A percentile compares a stretch with the other conserved stretches of the same genome.
phyloP scores from a whole-genome alignment of 768 basidiomycete species.

The Tylopilus cervinicoccineus region DNA sequence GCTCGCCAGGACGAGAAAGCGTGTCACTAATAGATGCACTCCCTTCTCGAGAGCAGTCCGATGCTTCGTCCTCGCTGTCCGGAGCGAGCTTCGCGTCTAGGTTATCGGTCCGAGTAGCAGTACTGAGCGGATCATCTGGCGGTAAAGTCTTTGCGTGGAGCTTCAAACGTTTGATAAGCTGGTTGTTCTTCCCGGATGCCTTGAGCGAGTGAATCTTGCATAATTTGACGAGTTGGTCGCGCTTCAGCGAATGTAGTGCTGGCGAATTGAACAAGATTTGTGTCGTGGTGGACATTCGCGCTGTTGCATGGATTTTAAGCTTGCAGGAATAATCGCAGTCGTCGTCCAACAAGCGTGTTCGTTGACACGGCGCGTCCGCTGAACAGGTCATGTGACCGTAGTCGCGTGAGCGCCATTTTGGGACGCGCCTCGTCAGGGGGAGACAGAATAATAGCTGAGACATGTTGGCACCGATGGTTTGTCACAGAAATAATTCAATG shows the following conservation, averaged over 20 bases:
- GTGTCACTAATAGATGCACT: constrained; percentile 13
- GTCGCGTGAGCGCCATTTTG: constrained; percentile 3
- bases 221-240: constrained; percentile 78
- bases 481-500: background rate
- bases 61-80: constrained; percentile 31
- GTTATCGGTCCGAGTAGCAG: constrained; percentile 51
- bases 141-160: constrained; percentile 64
- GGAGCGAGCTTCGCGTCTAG: constrained; percentile 27
- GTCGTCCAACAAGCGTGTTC: constrained; percentile 5
- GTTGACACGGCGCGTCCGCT: constrained; percentile 14
- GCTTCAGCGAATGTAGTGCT: constrained; percentile 77
- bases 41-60: constrained; percentile 19
- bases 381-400: constrained; percentile 17
- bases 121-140: constrained; percentile 49
- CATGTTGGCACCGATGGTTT: constrained; percentile 1
- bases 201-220: constrained; percentile 83
- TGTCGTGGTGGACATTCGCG: constrained; percentile 62
- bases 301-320: constrained; percentile 5
- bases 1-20: constrained; percentile 65
- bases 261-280: constrained; percentile 84
- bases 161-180: constrained; percentile 67
- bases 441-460: constrained; percentile 15
- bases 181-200: constrained; percentile 74
- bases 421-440: constrained; percentile 5
- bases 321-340: constrained; percentile 1